These are phyloP conservation scores for Diospyros kaki DNA, from an alignment of 148 eudicot genomes.

Conservation along the genomic window DNA sequence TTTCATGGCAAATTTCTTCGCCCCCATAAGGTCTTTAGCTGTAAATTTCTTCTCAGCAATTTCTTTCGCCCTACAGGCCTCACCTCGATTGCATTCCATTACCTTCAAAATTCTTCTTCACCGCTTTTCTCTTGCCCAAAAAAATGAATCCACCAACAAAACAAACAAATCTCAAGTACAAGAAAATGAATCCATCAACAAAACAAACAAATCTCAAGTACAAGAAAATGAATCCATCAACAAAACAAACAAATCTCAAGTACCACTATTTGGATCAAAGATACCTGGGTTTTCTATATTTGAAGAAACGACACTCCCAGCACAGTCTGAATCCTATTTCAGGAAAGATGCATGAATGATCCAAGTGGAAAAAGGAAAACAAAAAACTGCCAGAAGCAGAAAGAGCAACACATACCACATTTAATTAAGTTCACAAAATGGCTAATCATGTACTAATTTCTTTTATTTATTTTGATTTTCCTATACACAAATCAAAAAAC, in stretches of 20 bases:
- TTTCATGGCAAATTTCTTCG: conserved; percentile 28
- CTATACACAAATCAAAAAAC: not conserved
- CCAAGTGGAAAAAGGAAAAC: not conserved
- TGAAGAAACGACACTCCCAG: not conserved
- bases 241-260: not conserved
- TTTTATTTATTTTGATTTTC: not conserved
- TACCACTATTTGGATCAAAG: conserved; percentile 1
- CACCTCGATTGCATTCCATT: conserved; percentile 37
- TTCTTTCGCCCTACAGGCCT: conserved; percentile 24
- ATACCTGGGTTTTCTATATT: not conserved
- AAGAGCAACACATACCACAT: not conserved
- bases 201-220: not conserved
- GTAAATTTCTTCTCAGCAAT: conserved; percentile 28
- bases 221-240: not conserved
- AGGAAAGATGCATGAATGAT: not conserved
- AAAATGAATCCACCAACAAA: not conserved
- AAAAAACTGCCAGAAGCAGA: not conserved
- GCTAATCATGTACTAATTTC: not conserved
- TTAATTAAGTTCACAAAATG: not conserved
- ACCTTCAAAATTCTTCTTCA: not conserved
- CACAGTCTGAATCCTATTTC: not conserved
- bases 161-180: not conserved
- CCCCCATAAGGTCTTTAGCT: conserved; percentile 17
- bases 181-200: not conserved
- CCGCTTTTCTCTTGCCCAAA: not conserved